These are phyloP conservation scores for Hanseniaspora pseudoguilliermondii DNA, from an alignment of 805 yeast species.

Conservation along the genomic window DNA sequence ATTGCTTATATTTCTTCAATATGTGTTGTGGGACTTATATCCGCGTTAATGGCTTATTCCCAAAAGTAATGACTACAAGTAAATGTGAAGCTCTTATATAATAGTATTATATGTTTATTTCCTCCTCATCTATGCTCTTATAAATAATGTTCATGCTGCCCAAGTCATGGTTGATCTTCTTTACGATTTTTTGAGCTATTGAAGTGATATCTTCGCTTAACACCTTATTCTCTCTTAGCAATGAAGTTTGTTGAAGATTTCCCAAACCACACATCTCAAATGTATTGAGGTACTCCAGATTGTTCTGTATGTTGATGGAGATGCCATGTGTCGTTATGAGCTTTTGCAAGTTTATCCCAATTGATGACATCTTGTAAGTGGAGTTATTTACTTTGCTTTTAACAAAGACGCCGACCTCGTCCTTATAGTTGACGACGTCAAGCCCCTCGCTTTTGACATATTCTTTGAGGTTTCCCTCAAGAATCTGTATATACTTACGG, in stretches of 20 bases:
- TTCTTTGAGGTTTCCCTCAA: slow-evolving; percentile 39
- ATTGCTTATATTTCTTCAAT: slow-evolving; percentile 12
- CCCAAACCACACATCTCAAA: slow-evolving; percentile 81
- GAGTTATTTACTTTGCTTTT: slow-evolving; percentile 64
- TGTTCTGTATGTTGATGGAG: slow-evolving; percentile 66
- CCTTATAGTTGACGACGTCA: slow-evolving; percentile 39
- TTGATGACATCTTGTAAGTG: slow-evolving; percentile 62
- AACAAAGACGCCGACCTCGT: slow-evolving; percentile 20
- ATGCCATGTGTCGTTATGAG: slow-evolving; percentile 83
- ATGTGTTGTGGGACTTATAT: slow-evolving; percentile 12
- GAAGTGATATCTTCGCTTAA: slow-evolving; percentile 22
- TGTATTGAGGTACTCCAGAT: slow-evolving; percentile 54
- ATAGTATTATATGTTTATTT: background rate
- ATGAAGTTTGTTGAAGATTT: slow-evolving; percentile 43
- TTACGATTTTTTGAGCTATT: slow-evolving; percentile 35
- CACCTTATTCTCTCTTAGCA: slow-evolving; percentile 23
- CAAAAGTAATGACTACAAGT: slow-evolving; percentile 2
- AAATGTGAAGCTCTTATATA: background rate
- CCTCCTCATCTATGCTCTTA: slow-evolving; percentile 23
- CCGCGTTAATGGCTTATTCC: slow-evolving; percentile 13
- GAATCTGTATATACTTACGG: background rate
- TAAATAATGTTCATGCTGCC: slow-evolving; percentile 30
- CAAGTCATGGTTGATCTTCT: slow-evolving; percentile 32
- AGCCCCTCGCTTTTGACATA: slow-evolving; percentile 52
- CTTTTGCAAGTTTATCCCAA: slow-evolving; percentile 78